Evolutionary conservation across 257 asterid species (phyloP).

Genomic region (Avicennia marina): DNA sequence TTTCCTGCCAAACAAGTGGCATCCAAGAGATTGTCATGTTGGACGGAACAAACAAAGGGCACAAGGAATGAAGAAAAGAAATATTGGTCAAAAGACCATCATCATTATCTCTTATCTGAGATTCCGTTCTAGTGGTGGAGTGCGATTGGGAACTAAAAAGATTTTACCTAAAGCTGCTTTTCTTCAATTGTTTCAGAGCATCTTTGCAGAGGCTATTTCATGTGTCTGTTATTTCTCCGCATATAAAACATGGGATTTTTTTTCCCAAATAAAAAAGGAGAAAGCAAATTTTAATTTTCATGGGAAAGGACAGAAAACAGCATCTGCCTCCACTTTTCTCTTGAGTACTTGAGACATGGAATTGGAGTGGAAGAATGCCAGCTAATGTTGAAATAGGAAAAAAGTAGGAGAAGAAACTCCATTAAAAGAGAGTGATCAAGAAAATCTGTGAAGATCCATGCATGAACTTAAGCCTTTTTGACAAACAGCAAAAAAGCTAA

Average conservation of each 20-base stretch:
- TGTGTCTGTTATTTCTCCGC: conserved; percentile 38
- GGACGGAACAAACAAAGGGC: too few relatives aligned
- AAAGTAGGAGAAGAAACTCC: conserved; percentile 22
- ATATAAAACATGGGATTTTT: conserved; percentile 23
- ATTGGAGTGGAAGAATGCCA: too few relatives aligned
- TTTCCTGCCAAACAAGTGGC: too few relatives aligned
- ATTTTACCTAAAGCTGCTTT: conserved; percentile 30
- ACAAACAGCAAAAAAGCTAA: neutral
- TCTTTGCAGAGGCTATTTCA: conserved; percentile 39
- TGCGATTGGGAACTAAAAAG: conserved; percentile 56
- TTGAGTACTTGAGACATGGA: too few relatives aligned
- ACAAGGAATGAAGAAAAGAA: too few relatives aligned
- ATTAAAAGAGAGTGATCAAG: conserved; percentile 15
- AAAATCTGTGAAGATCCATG: conserved; percentile 27
- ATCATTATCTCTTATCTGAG: conserved; percentile 67
- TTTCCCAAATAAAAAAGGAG: conserved; percentile 10
- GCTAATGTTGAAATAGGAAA: too few relatives aligned
- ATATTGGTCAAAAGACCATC: conserved; percentile 44
- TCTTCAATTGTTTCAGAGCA: conserved; percentile 51
- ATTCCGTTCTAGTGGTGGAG: conserved; percentile 77
- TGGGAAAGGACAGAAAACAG: conserved; percentile 15
- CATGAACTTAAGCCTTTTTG: conserved; percentile 18
- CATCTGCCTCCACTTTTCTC: conserved; percentile 9
- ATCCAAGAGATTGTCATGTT: too few relatives aligned
- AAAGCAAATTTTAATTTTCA: neutral